Conservation (phyloP, 192 early-diverging fungal genomes). For the Cetraspora pellucida region DNA sequence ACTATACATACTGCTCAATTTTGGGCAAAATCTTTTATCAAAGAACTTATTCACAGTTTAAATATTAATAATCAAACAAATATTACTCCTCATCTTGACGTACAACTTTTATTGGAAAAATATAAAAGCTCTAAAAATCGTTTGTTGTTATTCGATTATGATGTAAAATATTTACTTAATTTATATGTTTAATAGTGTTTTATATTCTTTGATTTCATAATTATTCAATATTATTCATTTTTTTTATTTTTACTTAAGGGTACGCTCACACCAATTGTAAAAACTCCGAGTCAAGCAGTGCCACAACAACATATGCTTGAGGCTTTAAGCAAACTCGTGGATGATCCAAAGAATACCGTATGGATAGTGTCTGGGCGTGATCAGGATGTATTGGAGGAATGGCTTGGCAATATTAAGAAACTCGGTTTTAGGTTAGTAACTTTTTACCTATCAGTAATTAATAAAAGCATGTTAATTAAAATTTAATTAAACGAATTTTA, state of each 20-base stretch:
- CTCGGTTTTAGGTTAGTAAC: conserved; percentile 60
- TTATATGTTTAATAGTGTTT: background rate
- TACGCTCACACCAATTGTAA: conserved; percentile 89
- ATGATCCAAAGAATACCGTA: conserved; percentile 81
- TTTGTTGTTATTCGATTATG: conserved; percentile 94
- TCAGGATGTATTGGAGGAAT: conserved; percentile 77
- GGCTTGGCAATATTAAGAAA: conserved; percentile 75
- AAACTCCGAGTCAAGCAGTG: conserved; percentile 77
- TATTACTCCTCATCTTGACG: conserved; percentile 50
- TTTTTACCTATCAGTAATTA: background rate
- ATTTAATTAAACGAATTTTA: too few relatives aligned
- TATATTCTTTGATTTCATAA: too few relatives aligned
- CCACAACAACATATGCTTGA: conserved; percentile 84
- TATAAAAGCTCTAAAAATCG: conserved; percentile 70
- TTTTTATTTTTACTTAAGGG: conserved; percentile 57
- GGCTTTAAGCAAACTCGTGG: conserved; percentile 65
- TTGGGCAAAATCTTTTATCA: conserved; percentile 86
- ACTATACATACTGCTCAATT: conserved; percentile 77
- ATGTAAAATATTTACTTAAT: conserved; percentile 49
- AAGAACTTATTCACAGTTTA: conserved; percentile 64
- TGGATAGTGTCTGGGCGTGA: conserved; percentile 95
- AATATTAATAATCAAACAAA: conserved; percentile 49
- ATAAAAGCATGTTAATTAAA: too few relatives aligned
- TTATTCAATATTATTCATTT: background rate
- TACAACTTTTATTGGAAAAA: conserved; percentile 38